Percentiles rank a stretch among this genome's conserved stretches.
Evolutionary conservation across 768 basidiomycete genomes (phyloP).

Genomic region (Suillus decipiens): DNA sequence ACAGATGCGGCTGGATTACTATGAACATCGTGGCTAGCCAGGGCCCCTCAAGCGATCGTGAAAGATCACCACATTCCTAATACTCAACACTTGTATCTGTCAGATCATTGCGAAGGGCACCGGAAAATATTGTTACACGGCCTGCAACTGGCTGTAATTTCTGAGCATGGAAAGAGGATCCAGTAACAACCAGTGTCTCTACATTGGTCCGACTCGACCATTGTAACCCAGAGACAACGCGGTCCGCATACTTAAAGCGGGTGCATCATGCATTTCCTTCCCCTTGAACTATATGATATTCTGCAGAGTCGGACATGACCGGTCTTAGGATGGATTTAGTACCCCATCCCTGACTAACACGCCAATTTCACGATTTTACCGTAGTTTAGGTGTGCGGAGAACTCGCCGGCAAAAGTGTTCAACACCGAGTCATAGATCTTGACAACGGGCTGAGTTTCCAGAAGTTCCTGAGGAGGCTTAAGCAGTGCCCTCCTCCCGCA

Average conservation of each 20-base stretch:
- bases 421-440: conserved; percentile 40
- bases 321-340: conserved; percentile 90
- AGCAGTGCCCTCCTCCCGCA: no score
- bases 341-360: conserved; percentile 89
- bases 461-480: not conserved
- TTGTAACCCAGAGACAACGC: not conserved
- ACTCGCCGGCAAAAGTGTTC: conserved; percentile 81
- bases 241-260: not conserved
- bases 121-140: no score
- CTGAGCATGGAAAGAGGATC: not conserved
- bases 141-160: no score
- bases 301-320: conserved; percentile 67
- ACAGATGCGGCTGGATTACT: no score
- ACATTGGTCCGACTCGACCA: no score
- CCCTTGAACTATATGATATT: not conserved
- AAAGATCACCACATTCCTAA: no score
- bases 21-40: no score
- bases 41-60: no score
- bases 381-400: conserved; percentile 93
- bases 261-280: not conserved
- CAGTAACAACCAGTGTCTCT: not conserved
- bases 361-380: conserved; percentile 92
- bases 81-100: no score
- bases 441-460: conserved; percentile 57
- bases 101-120: no score